Base-by-base conservation (phyloP, 2,329 filamentous ascomycete genomes). In the Fusarium zealandicum region DNA sequence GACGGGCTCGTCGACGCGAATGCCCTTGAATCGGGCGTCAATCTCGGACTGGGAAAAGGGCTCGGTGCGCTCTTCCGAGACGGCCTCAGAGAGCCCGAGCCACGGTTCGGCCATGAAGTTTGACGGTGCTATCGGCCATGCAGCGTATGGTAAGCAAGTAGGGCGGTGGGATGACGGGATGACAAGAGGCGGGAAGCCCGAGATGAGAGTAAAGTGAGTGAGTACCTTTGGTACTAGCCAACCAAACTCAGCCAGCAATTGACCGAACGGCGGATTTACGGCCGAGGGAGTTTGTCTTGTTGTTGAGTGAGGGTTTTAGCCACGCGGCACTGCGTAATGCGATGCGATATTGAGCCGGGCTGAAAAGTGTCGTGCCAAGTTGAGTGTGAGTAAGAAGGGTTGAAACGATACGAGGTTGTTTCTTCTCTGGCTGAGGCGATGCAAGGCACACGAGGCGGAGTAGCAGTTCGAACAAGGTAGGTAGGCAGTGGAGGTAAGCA, bases 1-100 rank as follows among this genome's bases (percentile, higher is more conserved):
- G 56, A 76, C 67, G 13, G 71, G 65, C 57, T 78, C 77, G 50
- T 80, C 77, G 50, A 80, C 75, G 39, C 76, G 74, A 48, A 82
- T 72, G 63, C 69, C 69, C 54, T 73, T 75, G 53, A 83, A 71
- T 14, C 81, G 80, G 20, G 77, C 72, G 43, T 82, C 78, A 58
- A 84, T 77, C 69, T 85, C 82, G 42, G 80, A 79, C 59, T 83
- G 76, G 9, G 82, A 82, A 63, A 84, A 83, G 9, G 82, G 81
- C 71, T 85, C 82, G 39, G 83, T 86, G 71, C 77, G 80, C 73
- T 85, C 82, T 65, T 78, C 75, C 55, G 76, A 76, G 57, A 68
- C 66, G 59, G 68, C 73, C 57, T 74, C 70, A 36, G 73, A 75
- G 61, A 69, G 65, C 66, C 69, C 72, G 52, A 69, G 62, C 62